phyloP scores from a whole-genome alignment of 2,329 filamentous ascomycete genomes.

The Botrytis byssoidea region DNA sequence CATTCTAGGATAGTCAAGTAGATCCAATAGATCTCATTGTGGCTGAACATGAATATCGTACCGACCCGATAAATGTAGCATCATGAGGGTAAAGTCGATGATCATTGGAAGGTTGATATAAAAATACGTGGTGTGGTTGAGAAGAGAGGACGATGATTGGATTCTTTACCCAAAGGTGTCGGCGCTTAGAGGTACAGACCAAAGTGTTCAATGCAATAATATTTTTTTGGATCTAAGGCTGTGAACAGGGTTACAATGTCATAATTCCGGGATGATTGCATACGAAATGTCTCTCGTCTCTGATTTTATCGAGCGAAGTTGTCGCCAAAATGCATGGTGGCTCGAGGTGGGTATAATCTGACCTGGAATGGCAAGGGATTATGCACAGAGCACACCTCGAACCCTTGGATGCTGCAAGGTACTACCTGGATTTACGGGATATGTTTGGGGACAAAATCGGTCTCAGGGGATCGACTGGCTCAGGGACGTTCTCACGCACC shows the following conservation, averaged over 20 bases:
- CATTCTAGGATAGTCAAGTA: neutral
- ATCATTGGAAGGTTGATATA: neutral
- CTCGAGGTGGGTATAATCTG: neutral
- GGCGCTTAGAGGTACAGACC: constrained; percentile 12
- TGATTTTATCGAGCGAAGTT: neutral
- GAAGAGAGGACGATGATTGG: neutral
- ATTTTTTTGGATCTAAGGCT: neutral
- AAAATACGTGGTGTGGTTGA: neutral
- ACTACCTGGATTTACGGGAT: neutral
- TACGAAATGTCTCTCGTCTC: neutral
- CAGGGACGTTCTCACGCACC: neutral
- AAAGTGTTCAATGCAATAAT: neutral
- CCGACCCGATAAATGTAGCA: neutral
- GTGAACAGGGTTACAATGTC: constrained; percentile 5
- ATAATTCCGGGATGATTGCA: neutral
- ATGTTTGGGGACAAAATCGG: neutral
- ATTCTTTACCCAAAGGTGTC: neutral
- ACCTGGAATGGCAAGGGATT: neutral
- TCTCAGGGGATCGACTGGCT: neutral
- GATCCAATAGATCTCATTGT: constrained; percentile 11
- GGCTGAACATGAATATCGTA: neutral
- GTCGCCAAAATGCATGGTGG: constrained; percentile 1
- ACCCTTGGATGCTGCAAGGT: constrained; percentile 7
- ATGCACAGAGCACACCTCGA: constrained; percentile 6
- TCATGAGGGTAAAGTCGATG: neutral